Percentiles rank a stretch among this genome's conserved stretches.
Evolutionary conservation across 2,329 filamentous ascomycete species (phyloP).

Genomic region (Claviceps maximensis): DNA sequence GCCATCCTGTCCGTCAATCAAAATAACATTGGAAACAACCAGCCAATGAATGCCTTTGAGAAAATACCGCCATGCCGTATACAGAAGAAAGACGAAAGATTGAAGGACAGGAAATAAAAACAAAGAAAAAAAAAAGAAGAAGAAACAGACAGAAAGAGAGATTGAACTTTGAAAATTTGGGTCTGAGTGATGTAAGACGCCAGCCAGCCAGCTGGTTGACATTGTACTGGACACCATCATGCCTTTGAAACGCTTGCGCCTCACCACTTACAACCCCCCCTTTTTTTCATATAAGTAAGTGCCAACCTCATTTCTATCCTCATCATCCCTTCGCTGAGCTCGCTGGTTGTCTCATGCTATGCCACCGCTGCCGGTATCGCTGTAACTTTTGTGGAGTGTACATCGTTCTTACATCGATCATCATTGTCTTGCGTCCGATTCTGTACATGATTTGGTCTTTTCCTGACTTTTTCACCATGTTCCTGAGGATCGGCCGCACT

Average conservation of each 20-base stretch:
- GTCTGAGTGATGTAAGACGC: conserved; percentile 6
- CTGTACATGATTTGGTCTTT: neutral
- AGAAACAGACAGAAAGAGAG: neutral
- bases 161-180: neutral
- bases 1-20: conserved; percentile 1
- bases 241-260: conserved; percentile 1
- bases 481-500: neutral
- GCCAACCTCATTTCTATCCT: neutral
- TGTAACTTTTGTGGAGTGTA: neutral
- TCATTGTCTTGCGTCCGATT: neutral
- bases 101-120: neutral
- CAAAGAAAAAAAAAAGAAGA: neutral
- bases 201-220: neutral
- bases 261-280: neutral
- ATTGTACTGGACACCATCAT: conserved; percentile 1
- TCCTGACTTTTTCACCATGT: neutral
- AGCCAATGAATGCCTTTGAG: conserved; percentile 2
- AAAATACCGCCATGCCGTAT: conserved; percentile 6
- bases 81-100: neutral
- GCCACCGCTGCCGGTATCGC: neutral
- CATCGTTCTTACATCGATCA: neutral
- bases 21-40: neutral
- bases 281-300: neutral
- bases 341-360: neutral
- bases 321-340: neutral